phyloP scores from a whole-genome alignment of 1,139 yeast genomes.

The Blastobotrys malaysiensis region DNA sequence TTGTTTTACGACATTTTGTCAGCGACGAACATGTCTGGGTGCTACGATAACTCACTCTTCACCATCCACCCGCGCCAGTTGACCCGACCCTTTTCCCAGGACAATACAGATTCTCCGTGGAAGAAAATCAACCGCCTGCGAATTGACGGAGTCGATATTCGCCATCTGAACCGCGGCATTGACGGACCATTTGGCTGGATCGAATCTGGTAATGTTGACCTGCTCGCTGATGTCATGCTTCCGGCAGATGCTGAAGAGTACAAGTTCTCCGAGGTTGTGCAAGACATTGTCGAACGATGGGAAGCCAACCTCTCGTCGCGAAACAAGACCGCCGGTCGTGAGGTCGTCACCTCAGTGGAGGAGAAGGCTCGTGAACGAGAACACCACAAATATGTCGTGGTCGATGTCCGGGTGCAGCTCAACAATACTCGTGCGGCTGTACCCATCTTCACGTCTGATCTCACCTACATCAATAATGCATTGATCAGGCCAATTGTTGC shows the following conservation, averaged over 20 bases:
- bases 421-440: slow-evolving; percentile 84
- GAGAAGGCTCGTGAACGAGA: slow-evolving; percentile 29
- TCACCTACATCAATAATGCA: slow-evolving; percentile 86
- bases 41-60: slow-evolving; percentile 88
- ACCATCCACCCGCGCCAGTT: slow-evolving; percentile 77
- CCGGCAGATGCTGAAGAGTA: slow-evolving; percentile 55
- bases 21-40: slow-evolving; percentile 82
- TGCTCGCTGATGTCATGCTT: slow-evolving; percentile 83
- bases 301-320: slow-evolving; percentile 26
- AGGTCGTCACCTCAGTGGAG: slow-evolving; percentile 29
- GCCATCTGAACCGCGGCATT: slow-evolving; percentile 83
- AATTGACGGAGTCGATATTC: slow-evolving; percentile 78
- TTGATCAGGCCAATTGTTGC: slow-evolving; percentile 92
- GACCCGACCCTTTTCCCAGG: slow-evolving; percentile 13
- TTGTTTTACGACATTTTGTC: slow-evolving; percentile 78
- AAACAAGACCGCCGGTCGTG: slow-evolving; percentile 7
- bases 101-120: slow-evolving; percentile 36
- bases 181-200: slow-evolving; percentile 98
- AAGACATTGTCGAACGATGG: slow-evolving; percentile 40
- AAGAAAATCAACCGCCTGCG: slow-evolving; percentile 70
- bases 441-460: slow-evolving; percentile 77
- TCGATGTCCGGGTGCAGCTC: slow-evolving; percentile 72
- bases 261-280: slow-evolving; percentile 33
- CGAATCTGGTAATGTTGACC: slow-evolving; percentile 81
- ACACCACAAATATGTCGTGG: slow-evolving; percentile 53